phyloP scores from a whole-genome alignment of 768 basidiomycete genomes.

The Pisolithus albus region DNA sequence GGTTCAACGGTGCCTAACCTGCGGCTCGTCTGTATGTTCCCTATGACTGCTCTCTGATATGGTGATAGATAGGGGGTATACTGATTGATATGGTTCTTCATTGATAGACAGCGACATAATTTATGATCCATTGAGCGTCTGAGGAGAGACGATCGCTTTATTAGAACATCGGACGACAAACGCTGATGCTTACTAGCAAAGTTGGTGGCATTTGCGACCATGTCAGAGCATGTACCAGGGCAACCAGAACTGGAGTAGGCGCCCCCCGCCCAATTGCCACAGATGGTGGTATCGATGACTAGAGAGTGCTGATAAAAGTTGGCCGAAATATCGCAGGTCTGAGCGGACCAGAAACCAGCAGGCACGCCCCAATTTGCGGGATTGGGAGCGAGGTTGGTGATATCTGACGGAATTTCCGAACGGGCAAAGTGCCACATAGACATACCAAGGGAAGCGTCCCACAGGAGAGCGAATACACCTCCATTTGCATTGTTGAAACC shows the following conservation, averaged over 20 bases:
- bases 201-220: slow-evolving; percentile 51
- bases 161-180: not conserved
- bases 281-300: slow-evolving; percentile 34
- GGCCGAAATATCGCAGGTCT: slow-evolving; percentile 39
- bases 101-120: slow-evolving; percentile 50
- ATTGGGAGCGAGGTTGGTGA: slow-evolving; percentile 37
- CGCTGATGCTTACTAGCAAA: slow-evolving; percentile 35
- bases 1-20: not conserved
- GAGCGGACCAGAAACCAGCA: slow-evolving; percentile 43
- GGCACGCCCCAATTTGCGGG: slow-evolving; percentile 49
- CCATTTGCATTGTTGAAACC: slow-evolving; percentile 33
- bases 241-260: slow-evolving; percentile 27
- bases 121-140: slow-evolving; percentile 54
- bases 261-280: slow-evolving; percentile 24
- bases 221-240: slow-evolving; percentile 38
- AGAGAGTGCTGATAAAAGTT: slow-evolving; percentile 51
- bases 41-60: not conserved
- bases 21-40: too few relatives aligned
- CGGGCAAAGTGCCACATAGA: slow-evolving; percentile 52
- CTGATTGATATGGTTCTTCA: not conserved
- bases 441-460: slow-evolving; percentile 43
- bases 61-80: not conserved
- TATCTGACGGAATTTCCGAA: slow-evolving; percentile 44
- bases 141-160: slow-evolving; percentile 4
- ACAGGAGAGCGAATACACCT: slow-evolving; percentile 52